Evolutionary conservation across 495 filamentous ascomycete genomes (phyloP), one percentile per base, ranked within the genome.

Genomic region (Recurvomyces mirabilis): DNA sequence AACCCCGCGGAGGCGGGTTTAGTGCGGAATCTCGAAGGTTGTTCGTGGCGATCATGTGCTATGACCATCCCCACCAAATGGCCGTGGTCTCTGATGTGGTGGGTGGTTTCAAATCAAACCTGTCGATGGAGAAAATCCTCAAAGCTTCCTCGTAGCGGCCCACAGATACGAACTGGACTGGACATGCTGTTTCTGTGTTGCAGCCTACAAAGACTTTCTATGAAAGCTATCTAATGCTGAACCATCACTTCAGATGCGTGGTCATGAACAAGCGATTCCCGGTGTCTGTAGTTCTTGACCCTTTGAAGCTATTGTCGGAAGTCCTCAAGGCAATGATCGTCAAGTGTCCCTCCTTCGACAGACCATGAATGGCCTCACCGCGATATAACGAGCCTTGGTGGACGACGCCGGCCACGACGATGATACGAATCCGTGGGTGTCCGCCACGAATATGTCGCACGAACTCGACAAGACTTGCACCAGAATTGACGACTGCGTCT

Each of bases 221-320:
- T n/a, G n/a, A n/a, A n/a, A n/a, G n/a, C n/a, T n/a, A n/a, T n/a
- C n/a, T n/a, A n/a, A n/a, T n/a, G n/a, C n/a, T n/a, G n/a, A n/a
- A 17, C 35, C 38, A 38, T 57, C 45, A 60, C 28, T 40, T 50
- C 43, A 66, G 37, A 41, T 67, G 54, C 9, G 66, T 69, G 4
- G 73, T 74, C 56, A 76, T 78, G 57, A 77, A 79, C n/a, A 79
- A 53, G 17, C 74, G 65, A 46, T 77, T 69, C 0, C 75, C 73
- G 3, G 75, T 80, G 43, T 79, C 76, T 4, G 71, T 79, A 5
- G 28, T 54, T 1, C 72, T 67, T 13, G 41, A 65, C 1, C 77
- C 75, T 1, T 50, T 70, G 46, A 66, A 81, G 51, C 68, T 71
- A 41, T 75, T 79, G 0, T 68, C 55, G 0, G 77, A 81, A 0